Base-by-base conservation (phyloP, 2,329 filamentous ascomycete species). In the Intubia oerlemansii region DNA sequence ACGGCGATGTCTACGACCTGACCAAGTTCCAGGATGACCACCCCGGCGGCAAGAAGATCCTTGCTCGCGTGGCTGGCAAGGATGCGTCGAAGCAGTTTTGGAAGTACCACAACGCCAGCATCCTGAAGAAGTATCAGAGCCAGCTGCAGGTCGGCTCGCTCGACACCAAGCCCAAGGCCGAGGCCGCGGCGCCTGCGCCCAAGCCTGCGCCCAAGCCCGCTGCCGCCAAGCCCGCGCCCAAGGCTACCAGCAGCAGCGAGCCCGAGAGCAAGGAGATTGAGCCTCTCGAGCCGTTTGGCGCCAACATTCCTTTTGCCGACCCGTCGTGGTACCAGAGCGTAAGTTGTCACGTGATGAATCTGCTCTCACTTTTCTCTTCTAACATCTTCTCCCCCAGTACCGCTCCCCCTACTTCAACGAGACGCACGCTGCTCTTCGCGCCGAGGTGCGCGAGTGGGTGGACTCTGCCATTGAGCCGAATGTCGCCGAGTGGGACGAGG, bases 371-470 rank as follows among this genome's bases (percentile, higher is more conserved):
- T 14, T 18, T 25, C 28, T 10, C n/a, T 26, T 24, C 13, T 11
- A 14, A 5, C 12, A 5, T 12, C 22, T 17, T 28, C 11, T 9
- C 9, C 7, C 3, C 2, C 38, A 90, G 78, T 91, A 92, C 54
- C 79, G 91, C 57, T 92, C 85, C 2, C 81, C 85, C 17, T 95
- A 93, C 64, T 91, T 76, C 64, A 93, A 93, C 55, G 75, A 92
- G 53, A 72, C 80, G 5, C 88, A 98, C 52, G 84, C 71, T 32
- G 82, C 81, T 29, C 74, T 98, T 28, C 81, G 88, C 35, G 74
- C 70, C 38, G 88, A 98, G 59, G 62, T 93, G 35, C 78, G 88
- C 44, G 66, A 82, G 57, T 98, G 84, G 84, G 68, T 98, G 32
- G 79, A 91, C 36, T 66, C 61, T 32, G 79, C 81, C 42, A 74